Evolutionary conservation across 2,329 filamentous ascomycete genomes (phyloP).

Genomic region (Cryphonectria carpinicola): DNA sequence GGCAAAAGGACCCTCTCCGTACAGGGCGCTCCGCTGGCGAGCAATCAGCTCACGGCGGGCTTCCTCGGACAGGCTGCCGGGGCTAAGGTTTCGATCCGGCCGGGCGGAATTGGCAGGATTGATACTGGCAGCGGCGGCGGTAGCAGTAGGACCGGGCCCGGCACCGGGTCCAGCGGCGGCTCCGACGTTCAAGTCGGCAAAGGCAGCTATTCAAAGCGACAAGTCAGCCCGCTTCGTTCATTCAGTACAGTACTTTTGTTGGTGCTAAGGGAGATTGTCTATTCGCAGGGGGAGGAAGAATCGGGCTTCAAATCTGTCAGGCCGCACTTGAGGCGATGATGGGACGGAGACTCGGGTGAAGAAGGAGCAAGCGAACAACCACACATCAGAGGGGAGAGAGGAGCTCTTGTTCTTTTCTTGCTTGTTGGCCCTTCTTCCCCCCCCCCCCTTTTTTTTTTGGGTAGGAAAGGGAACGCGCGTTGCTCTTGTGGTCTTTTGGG

Average conservation of each 20-base stretch:
- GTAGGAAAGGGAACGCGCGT: not conserved
- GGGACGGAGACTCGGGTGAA: not conserved
- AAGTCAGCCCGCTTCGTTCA: constrained; percentile 36
- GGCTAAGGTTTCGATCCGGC: constrained; percentile 83
- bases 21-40: constrained; percentile 91
- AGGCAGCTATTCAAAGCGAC: constrained; percentile 50
- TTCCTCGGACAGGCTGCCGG: constrained; percentile 86
- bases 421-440: not conserved
- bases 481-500: not conserved
- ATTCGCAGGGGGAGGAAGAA: constrained; percentile 34
- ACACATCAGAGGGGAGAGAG: not conserved
- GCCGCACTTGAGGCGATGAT: constrained; percentile 30
- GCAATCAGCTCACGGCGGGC: constrained; percentile 95
- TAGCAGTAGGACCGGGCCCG: constrained; percentile 40
- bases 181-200: constrained; percentile 48
- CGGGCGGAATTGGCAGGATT: constrained; percentile 53
- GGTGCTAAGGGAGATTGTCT: constrained; percentile 15
- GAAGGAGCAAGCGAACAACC: constrained; percentile 2
- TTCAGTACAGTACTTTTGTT: constrained; percentile 18
- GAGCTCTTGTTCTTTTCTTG: not conserved
- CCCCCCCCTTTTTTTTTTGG: no score
- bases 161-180: constrained; percentile 41
- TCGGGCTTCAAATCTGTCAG: constrained; percentile 21
- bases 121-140: constrained; percentile 2
- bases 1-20: constrained; percentile 76